Evolutionary conservation across 208 protist species (phyloP), one percentile per base, ranked within the genome.

Genomic region (Zelonia costaricensis): DNA sequence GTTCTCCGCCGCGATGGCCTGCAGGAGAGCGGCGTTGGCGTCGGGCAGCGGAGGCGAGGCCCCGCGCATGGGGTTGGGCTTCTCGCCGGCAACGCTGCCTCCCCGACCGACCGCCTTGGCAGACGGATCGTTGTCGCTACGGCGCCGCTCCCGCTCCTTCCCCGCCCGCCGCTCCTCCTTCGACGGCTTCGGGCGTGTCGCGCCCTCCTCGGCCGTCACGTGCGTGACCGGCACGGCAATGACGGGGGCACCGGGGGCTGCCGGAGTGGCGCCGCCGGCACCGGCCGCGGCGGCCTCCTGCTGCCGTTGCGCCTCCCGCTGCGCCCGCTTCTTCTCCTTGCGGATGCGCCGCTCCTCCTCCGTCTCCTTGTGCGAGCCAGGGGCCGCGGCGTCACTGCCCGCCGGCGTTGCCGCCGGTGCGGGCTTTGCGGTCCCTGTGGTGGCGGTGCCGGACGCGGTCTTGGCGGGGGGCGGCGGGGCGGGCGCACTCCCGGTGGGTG

Each of bases 291-390:
- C 57, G 16, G 55, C 62, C 67, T 72, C 63, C 20, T 49, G 43
- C 48, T 57, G 46, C 54, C 73, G 66, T 35, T 74, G 70, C 15
- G 71, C 75, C 51, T 86, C 80, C 8, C 61, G 56, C 68, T 76
- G 72, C 1, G 71, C 76, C 0, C 73, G 62, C 56, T 87, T 83
- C 9, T 63, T 62, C 58, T 92, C 80, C 57, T 92, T 90, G 33
- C 88, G 80, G 3, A 73, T 70, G 1, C 73, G 70, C 0, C 85
- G 77, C 54, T 92, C 85, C 58, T 94, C 88, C 45, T 94, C 83
- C 0, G 85, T 86, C 45, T 95, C 88, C 46, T 67, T 69, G 3
- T 9, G 36, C 36, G n/a, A n/a, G n/a, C n/a, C n/a, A n/a, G n/a
- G n/a, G n/a, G n/a, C n/a, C n/a, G n/a, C n/a, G n/a, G n/a, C n/a